Conservation (phyloP, 495 filamentous ascomycete species). For the Talaromyces trachyspermus region DNA sequence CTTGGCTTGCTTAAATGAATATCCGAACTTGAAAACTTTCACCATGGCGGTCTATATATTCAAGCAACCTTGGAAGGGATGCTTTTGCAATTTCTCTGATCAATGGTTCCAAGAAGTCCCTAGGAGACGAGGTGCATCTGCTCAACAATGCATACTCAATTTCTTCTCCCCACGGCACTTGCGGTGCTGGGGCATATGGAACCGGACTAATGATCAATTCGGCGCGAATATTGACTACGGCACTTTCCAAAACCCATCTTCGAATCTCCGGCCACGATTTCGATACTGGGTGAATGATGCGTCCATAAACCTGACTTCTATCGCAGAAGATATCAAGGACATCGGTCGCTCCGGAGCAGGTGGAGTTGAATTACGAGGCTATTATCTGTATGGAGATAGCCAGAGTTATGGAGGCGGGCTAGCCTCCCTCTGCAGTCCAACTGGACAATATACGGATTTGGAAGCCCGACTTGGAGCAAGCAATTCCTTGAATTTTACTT, state of each 20-base stretch:
- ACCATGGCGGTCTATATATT: not conserved
- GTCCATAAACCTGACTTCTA: not conserved
- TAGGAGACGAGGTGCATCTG: not conserved
- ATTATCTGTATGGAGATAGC: not conserved
- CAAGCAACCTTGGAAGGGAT: not conserved
- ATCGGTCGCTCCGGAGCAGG: not conserved
- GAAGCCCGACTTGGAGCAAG: not conserved
- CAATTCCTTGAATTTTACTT: too few species aligned
- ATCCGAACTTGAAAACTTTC: too few species aligned
- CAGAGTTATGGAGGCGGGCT: not conserved
- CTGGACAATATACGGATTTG: not conserved
- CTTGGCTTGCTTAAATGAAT: too few species aligned
- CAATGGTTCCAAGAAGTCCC: not conserved
- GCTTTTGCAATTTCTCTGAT: not conserved
- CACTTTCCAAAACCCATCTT: conserved; percentile 20
- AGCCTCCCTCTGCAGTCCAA: not conserved
- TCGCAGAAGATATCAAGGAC: not conserved
- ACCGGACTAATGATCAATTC: conserved; percentile 46
- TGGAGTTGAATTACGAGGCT: not conserved
- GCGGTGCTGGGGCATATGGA: conserved; percentile 56
- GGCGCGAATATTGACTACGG: conserved; percentile 48
- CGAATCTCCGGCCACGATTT: conserved; percentile 24
- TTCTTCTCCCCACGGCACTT: conserved; percentile 58
- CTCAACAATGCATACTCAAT: conserved; percentile 33
- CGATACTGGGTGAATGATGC: conserved; percentile 34